A percentile compares a stretch with the other conserved stretches of the same genome.
Evolutionary conservation across 352 stramenopile species (phyloP).

Genomic region (Pythium vanterpoolii): DNA sequence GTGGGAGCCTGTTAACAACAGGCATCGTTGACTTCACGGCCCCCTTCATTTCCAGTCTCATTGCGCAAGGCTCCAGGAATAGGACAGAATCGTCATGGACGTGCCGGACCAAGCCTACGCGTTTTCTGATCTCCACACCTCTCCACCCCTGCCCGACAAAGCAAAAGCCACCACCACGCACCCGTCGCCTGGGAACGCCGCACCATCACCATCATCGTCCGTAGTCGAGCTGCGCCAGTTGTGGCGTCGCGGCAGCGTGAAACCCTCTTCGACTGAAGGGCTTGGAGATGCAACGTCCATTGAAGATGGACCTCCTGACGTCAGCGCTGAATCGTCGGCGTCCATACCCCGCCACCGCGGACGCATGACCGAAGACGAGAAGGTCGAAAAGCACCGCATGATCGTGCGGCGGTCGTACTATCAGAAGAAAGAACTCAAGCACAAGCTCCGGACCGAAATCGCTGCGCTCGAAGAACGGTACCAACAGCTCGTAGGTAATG

Average conservation of each 20-base stretch:
- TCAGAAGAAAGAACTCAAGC: conserved; percentile 27
- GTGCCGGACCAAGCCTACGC: background rate
- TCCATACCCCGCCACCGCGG: background rate
- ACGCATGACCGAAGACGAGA: conserved; percentile 23
- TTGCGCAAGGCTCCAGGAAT: too few relatives aligned
- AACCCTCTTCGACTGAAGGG: background rate
- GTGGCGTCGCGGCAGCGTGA: background rate
- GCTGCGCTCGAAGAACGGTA: conserved; percentile 27
- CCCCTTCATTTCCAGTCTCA: too few relatives aligned
- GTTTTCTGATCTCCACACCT: background rate
- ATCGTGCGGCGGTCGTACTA: conserved; percentile 24
- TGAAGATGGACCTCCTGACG: too few relatives aligned
- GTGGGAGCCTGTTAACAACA: too few relatives aligned
- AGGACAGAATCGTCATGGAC: background rate
- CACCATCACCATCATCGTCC: background rate
- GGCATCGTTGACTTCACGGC: too few relatives aligned
- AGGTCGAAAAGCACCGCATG: conserved; percentile 23
- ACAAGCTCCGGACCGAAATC: conserved; percentile 27
- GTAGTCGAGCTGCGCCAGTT: background rate
- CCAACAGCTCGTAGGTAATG: conserved; percentile 23
- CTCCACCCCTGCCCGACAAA: background rate
- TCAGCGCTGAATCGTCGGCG: too few relatives aligned
- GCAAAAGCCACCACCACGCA: background rate
- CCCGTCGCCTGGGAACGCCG: too few relatives aligned
- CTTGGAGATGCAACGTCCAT: background rate